phyloP scores from a whole-genome alignment of 176 grass and related monocot genomes.

The Saccharum spontaneum region DNA sequence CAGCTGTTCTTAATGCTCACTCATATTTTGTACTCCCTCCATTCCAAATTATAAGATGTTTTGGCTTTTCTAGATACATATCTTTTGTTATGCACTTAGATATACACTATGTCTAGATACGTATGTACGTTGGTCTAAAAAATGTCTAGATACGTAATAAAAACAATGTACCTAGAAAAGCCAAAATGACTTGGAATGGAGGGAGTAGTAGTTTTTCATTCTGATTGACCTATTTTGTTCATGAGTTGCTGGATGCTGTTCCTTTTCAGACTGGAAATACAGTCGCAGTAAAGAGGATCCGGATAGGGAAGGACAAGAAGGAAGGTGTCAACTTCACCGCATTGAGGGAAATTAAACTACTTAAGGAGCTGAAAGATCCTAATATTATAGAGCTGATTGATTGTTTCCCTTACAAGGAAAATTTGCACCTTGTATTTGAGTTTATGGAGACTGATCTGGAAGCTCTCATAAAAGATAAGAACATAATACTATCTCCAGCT shows the following conservation, averaged over 20 bases:
- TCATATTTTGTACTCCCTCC: background rate
- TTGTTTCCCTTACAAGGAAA: conserved; percentile 90
- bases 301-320: conserved; percentile 87
- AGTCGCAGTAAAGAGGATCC: conserved; percentile 94
- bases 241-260: conserved; percentile 1
- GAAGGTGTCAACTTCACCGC: conserved; percentile 99
- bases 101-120: background rate
- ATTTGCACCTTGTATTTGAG: conserved; percentile 95
- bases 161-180: background rate
- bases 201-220: background rate
- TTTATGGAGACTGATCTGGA: conserved; percentile 98
- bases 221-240: conserved; percentile 20
- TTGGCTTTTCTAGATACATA: background rate
- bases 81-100: background rate
- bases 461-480: conserved; percentile 89
- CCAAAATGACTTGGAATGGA: background rate
- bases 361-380: conserved; percentile 91
- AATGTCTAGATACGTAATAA: background rate
- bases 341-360: conserved; percentile 94
- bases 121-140: background rate
- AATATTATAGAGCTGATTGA: conserved; percentile 96
- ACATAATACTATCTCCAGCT: conserved; percentile 82
- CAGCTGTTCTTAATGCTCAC: background rate
- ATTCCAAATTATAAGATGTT: background rate
- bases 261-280: conserved; percentile 79